Evolutionary conservation across 2,329 filamentous ascomycete species (phyloP).

Genomic region (Aspergillus sp.): DNA sequence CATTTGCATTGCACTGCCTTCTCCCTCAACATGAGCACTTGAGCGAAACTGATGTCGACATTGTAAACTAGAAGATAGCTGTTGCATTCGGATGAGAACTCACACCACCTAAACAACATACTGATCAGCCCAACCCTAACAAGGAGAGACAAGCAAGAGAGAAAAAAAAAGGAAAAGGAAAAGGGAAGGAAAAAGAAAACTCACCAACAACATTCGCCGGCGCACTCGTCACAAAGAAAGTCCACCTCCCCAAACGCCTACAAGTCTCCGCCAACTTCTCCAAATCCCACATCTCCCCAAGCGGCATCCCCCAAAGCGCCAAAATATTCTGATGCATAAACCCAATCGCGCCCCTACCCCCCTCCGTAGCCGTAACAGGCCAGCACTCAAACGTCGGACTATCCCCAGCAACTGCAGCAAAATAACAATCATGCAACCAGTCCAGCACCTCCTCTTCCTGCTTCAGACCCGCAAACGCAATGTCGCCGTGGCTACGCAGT

Average conservation of each 20-base stretch:
- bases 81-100: conserved; percentile 35
- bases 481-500: conserved; percentile 36
- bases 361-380: conserved; percentile 44
- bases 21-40: too few species aligned
- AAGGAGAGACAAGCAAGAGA: neutral
- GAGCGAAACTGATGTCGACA: too few species aligned
- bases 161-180: neutral
- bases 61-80: conserved; percentile 27
- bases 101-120: conserved; percentile 26
- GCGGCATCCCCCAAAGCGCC: conserved; percentile 45
- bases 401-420: conserved; percentile 66
- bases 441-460: conserved; percentile 58
- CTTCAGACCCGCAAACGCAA: conserved; percentile 51
- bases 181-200: conserved; percentile 8
- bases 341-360: conserved; percentile 20
- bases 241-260: conserved; percentile 37
- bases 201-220: conserved; percentile 42
- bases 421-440: conserved; percentile 70
- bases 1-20: neutral
- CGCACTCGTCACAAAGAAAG: conserved; percentile 45
- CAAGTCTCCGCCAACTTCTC: conserved; percentile 37
- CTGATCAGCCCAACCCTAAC: conserved; percentile 1
- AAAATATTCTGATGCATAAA: conserved; percentile 43
- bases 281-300: conserved; percentile 49
- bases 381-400: conserved; percentile 63